These are phyloP conservation scores for Otatea glauca DNA, from an alignment of 176 grass and related monocot species.

Conservation along the genomic window DNA sequence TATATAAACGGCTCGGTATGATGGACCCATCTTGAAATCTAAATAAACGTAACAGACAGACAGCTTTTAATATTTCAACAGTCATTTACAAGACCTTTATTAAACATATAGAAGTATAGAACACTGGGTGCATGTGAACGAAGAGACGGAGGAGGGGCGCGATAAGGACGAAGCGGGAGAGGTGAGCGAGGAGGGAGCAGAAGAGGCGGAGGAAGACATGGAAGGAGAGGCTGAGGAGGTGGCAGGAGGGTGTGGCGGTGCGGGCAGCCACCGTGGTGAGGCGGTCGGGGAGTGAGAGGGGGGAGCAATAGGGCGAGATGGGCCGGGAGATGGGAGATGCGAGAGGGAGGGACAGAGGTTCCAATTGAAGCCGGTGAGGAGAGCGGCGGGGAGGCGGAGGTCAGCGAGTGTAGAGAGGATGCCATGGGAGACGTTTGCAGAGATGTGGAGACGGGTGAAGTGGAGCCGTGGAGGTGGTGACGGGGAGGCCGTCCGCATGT, in stretches of 20 bases:
- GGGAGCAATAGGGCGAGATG: background rate
- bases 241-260: no score
- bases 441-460: background rate
- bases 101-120: no score
- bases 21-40: no score
- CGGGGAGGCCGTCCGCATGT: background rate
- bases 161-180: constrained; percentile 37
- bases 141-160: constrained; percentile 51
- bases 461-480: background rate
- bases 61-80: no score
- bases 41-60: no score
- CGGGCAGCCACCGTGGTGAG: no score
- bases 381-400: constrained; percentile 21
- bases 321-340: constrained; percentile 32
- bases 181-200: no score
- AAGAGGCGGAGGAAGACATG: no score
- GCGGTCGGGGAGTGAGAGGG: no score
- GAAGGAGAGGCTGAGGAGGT: no score
- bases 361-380: constrained; percentile 41
- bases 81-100: no score
- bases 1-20: no score
- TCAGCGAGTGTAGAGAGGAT: background rate
- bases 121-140: constrained; percentile 35
- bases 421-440: constrained; percentile 17
- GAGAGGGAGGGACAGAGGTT: constrained; percentile 28